Evolutionary conservation across 805 yeast species (phyloP).

Genomic region (Lipomyces kockii): DNA sequence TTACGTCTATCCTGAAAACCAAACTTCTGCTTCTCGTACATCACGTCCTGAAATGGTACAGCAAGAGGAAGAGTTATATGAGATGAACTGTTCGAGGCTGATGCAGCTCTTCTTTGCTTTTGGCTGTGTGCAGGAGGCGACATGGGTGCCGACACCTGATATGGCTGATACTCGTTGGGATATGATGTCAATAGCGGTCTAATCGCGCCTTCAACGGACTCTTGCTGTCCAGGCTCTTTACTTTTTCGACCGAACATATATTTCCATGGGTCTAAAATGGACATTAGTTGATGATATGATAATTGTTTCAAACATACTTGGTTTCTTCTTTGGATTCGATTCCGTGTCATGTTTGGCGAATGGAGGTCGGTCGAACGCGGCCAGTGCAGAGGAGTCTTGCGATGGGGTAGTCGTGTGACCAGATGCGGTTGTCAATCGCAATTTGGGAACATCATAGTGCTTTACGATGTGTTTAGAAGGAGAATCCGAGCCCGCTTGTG

Average conservation of each 20-base stretch:
- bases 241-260: slow-evolving; percentile 17
- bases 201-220: not conserved
- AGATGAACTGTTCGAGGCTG: not conserved
- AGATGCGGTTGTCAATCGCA: slow-evolving; percentile 30
- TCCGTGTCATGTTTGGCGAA: not conserved
- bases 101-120: not conserved
- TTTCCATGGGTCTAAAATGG: slow-evolving; percentile 3
- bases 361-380: not conserved
- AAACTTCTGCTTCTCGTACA: not conserved
- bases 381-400: slow-evolving; percentile 18
- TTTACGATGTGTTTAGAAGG: not conserved
- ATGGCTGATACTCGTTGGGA: not conserved
- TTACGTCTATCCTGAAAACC: not conserved
- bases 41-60: not conserved
- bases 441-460: slow-evolving; percentile 8
- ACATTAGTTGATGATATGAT: slow-evolving; percentile 2
- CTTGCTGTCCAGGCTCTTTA: slow-evolving; percentile 1
- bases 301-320: not conserved
- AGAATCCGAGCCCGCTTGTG: not conserved
- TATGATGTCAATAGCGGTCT: not conserved
- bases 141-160: not conserved
- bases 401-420: slow-evolving; percentile 31
- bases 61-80: not conserved
- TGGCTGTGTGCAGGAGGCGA: not conserved
- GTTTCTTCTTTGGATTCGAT: not conserved